These are phyloP conservation scores for Onygena corvina DNA, from an alignment of 2,329 filamentous ascomycete species.

Conservation along the genomic window DNA sequence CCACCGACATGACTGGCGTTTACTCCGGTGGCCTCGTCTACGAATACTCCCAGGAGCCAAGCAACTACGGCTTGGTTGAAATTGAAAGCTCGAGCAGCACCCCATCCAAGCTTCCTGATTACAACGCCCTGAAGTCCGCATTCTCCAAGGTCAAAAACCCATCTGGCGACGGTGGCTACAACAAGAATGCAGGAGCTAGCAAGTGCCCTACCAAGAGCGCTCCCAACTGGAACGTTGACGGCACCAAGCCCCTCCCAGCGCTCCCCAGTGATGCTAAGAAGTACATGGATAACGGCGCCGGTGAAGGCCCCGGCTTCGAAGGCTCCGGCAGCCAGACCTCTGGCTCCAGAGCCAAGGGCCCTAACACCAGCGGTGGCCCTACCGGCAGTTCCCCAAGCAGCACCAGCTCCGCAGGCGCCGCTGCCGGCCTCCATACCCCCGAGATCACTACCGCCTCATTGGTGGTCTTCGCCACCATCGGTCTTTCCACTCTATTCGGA, in stretches of 20 bases:
- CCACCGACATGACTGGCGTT: constrained; percentile 66
- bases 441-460: constrained; percentile 41
- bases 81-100: constrained; percentile 43
- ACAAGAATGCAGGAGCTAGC: constrained; percentile 41
- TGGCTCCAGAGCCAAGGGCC: constrained; percentile 39
- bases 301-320: constrained; percentile 43
- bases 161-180: constrained; percentile 48
- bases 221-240: constrained; percentile 46
- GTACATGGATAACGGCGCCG: constrained; percentile 48
- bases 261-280: constrained; percentile 45
- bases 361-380: constrained; percentile 32
- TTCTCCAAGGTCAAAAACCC: constrained; percentile 42
- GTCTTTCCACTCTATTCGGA: constrained; percentile 44
- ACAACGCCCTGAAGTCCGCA: constrained; percentile 43
- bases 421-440: constrained; percentile 33
- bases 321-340: constrained; percentile 46
- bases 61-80: constrained; percentile 67
- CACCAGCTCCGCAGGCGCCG: constrained; percentile 31
- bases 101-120: constrained; percentile 48
- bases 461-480: constrained; percentile 40
- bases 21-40: constrained; percentile 96
- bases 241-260: constrained; percentile 41
- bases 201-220: constrained; percentile 42
- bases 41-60: constrained; percentile 74
- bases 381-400: constrained; percentile 19